Conservation (phyloP, 2,329 filamentous ascomycete species). For the Hymenoscyphus repandus region DNA sequence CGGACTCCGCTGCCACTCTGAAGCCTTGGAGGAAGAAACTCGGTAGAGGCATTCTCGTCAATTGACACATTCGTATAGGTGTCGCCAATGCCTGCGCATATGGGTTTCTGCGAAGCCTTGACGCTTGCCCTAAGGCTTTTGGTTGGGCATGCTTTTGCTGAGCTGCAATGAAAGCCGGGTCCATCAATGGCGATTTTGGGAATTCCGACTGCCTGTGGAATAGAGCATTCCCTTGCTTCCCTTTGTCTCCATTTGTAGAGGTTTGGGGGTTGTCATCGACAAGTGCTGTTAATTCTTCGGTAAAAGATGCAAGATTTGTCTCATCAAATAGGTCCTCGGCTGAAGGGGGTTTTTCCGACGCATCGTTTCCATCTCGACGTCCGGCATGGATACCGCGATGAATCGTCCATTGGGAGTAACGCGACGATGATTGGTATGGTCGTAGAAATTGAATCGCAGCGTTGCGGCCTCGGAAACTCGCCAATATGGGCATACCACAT, state of each 20-base stretch:
- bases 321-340: neutral
- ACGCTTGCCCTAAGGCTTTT: conserved; percentile 33
- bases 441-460: conserved; percentile 2
- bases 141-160: conserved; percentile 25
- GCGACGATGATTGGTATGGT: too few species aligned
- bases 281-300: neutral
- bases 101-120: conserved; percentile 54
- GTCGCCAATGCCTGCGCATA: conserved; percentile 60
- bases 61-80: conserved; percentile 50
- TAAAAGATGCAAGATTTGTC: neutral
- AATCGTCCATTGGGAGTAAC: too few species aligned
- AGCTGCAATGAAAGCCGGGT: conserved; percentile 35
- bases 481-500: conserved; percentile 27
- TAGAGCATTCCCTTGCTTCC: too few species aligned
- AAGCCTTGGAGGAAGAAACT: conserved; percentile 60
- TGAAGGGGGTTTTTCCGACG: too few species aligned
- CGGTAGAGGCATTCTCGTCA: conserved; percentile 48
- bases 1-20: conserved; percentile 49
- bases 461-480: conserved; percentile 18
- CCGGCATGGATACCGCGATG: too few species aligned
- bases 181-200: conserved; percentile 44
- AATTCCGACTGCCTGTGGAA: conserved; percentile 22
- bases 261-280: neutral
- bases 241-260: too few species aligned
- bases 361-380: too few species aligned